A percentile compares a stretch with the other conserved stretches of the same genome.
Conservation (phyloP, 805 yeast genomes). For the Spathaspora boniae region DNA sequence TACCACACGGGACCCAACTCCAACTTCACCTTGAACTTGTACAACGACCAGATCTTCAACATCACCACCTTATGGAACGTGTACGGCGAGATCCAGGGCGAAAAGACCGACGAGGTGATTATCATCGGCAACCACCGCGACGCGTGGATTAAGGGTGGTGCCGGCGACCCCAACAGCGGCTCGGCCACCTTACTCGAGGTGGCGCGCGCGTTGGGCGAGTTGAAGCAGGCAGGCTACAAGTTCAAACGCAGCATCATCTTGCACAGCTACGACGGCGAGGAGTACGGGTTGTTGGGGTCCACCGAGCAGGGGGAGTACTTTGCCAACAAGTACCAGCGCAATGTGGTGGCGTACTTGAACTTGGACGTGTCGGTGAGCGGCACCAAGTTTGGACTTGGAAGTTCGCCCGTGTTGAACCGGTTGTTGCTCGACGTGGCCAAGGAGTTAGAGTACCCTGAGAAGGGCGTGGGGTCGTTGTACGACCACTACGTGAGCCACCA, state of each 20-base stretch:
- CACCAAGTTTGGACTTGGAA: conserved; percentile 39
- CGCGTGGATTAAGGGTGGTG: conserved; percentile 48
- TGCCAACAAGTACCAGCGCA: conserved; percentile 33
- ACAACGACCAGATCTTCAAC: conserved; percentile 37
- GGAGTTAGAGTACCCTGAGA: conserved; percentile 41
- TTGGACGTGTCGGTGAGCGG: conserved; percentile 55
- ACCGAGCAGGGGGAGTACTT: conserved; percentile 55
- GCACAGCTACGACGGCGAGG: conserved; percentile 43
- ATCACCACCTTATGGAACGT: conserved; percentile 42
- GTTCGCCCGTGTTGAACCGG: conserved; percentile 56
- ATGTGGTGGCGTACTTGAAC: conserved; percentile 50
- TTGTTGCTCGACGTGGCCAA: conserved; percentile 45
- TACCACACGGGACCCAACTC: conserved; percentile 39
- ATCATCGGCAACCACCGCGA: conserved; percentile 45
- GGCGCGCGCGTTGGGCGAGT: conserved; percentile 40
- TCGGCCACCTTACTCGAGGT: conserved; percentile 40
- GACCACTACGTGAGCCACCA: conserved; percentile 43
- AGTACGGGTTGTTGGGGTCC: conserved; percentile 52
- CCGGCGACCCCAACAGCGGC: conserved; percentile 46
- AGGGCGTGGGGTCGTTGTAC: conserved; percentile 37
- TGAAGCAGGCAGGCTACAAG: conserved; percentile 33
- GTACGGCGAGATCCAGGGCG: conserved; percentile 42
- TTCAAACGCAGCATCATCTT: conserved; percentile 38
- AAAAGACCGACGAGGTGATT: conserved; percentile 35
- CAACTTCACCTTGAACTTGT: conserved; percentile 35